phyloP scores from a whole-genome alignment of 352 stramenopile species.

The Phytophthora meadii region DNA sequence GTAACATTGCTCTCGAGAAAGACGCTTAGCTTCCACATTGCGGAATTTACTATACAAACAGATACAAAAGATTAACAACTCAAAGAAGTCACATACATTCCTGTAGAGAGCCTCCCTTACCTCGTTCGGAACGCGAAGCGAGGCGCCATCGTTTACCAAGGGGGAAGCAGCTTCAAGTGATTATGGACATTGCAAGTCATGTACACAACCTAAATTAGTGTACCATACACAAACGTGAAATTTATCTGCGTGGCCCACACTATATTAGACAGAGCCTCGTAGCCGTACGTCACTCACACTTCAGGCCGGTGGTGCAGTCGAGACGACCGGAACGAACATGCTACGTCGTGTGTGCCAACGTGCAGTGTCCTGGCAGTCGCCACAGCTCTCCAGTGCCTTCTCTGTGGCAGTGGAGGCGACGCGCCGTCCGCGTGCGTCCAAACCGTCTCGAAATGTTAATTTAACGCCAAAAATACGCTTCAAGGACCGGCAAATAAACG shows the following conservation, averaged over 20 bases:
- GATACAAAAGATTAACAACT: background rate
- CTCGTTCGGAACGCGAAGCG: conserved; percentile 61
- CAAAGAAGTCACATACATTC: no score
- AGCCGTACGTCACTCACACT: conserved; percentile 12
- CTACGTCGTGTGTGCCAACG: conserved; percentile 28
- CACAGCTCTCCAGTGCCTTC: conserved; percentile 5
- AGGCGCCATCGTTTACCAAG: conserved; percentile 40
- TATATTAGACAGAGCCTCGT: background rate
- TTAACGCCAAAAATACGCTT: conserved; percentile 24
- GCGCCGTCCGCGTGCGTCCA: background rate
- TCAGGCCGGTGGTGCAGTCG: conserved; percentile 8
- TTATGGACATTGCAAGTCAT: conserved; percentile 4
- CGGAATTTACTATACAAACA: conserved; percentile 70
- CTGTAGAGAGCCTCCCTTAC: conserved; percentile 14
- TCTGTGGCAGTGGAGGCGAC: background rate
- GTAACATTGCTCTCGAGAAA: conserved; percentile 61
- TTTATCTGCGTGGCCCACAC: background rate
- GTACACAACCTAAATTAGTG: background rate
- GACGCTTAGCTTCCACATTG: conserved; percentile 71
- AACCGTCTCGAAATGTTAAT: conserved; percentile 9
- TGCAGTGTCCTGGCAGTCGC: conserved; percentile 10
- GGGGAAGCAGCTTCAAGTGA: conserved; percentile 25
- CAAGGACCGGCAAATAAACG: conserved; percentile 38
- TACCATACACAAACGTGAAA: background rate
- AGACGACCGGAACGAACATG: conserved; percentile 17